A percentile compares a stretch with the other conserved stretches of the same genome.
Conservation (phyloP, 805 yeast species). For the Blastobotrys robertii region DNA sequence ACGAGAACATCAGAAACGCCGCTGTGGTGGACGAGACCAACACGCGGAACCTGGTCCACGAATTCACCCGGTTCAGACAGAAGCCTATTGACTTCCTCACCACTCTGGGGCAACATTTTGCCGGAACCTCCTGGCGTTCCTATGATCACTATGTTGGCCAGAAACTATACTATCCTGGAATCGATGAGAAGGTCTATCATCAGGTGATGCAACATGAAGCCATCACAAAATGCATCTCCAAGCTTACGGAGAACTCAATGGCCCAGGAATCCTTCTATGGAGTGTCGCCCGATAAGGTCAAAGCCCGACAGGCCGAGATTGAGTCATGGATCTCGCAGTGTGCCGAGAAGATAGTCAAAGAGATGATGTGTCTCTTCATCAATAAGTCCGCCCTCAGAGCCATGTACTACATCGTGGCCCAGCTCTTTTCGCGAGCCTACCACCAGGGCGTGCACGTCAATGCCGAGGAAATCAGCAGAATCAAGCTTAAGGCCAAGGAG, state of each 20-base stretch:
- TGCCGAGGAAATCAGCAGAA: conserved; percentile 25
- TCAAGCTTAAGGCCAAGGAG: conserved; percentile 26
- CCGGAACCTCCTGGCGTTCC: conserved; percentile 30
- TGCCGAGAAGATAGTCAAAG: conserved; percentile 23
- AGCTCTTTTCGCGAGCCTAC: conserved; percentile 30
- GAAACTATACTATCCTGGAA: conserved; percentile 24
- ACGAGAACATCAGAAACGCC: too few species aligned
- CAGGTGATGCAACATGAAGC: conserved; percentile 24
- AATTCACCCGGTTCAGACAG: conserved; percentile 29
- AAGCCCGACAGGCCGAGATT: conserved; percentile 19
- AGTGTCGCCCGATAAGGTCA: conserved; percentile 17
- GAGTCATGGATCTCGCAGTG: conserved; percentile 24
- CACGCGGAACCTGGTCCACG: conserved; percentile 21
- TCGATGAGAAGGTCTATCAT: conserved; percentile 22
- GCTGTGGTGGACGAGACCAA: not conserved
- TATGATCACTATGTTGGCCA: conserved; percentile 31
- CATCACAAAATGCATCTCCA: conserved; percentile 22
- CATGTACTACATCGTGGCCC: conserved; percentile 30
- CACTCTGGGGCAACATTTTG: conserved; percentile 22
- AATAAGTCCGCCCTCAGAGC: conserved; percentile 22
- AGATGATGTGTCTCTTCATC: conserved; percentile 29
- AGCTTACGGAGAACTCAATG: conserved; percentile 25
- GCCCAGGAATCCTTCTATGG: conserved; percentile 21
- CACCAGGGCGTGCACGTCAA: conserved; percentile 34
- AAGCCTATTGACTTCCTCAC: conserved; percentile 26